Base-by-base conservation (phyloP, 2,329 filamentous ascomycete species). In the Monilinia aucupariae region DNA sequence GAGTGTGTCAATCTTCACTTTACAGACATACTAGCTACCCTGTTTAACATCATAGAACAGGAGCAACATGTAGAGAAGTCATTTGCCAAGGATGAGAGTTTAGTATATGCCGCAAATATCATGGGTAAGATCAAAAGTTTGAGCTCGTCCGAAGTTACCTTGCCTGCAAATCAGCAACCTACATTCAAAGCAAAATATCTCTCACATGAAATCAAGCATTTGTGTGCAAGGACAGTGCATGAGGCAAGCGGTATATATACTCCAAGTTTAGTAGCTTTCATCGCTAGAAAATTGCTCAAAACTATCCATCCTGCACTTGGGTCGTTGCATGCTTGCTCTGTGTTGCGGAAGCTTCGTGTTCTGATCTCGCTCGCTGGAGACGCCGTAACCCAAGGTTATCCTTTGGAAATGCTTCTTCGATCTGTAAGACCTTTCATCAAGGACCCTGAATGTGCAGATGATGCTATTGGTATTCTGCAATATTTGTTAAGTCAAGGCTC, bases 341-440 rank as follows among this genome's bases (percentile, higher is more conserved):
- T 96, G 4, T 82, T 99, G 59, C 87, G 92, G 47, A 96, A 96
- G 72, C 82, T 97, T 53, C 84, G 92, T 41, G 83, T 97, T 10
- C 77, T 97, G 20, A 82, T 97, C 32, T 89, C 86, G 64, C 78
- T 97, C 52, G 88, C 91, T 32, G 92, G 91, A 0, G 74, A 84
- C 0, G 81, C 86, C 58, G 90, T 89, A n/a, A 79, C 88, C 30
- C 78, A 85, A 48, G 89, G 88, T 0, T 97, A 97, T 72, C 90
- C 91, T 13, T 75, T 97, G 17, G 91, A 99, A 74, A 94, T 97
- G 90, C 80, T 96, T 0, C 80, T 99, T 1, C 90, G 92, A 70
- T 88, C 89, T 1, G 80, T 96, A 25, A 82, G 89, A 12, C 85
- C 86, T 0, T 96, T 92, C 68, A 79, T 97, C 7, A 87, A 88